Evolutionary conservation across 441 rosid species (phyloP), one percentile per base, ranked within the genome.

Genomic region (Manihot esculenta): DNA sequence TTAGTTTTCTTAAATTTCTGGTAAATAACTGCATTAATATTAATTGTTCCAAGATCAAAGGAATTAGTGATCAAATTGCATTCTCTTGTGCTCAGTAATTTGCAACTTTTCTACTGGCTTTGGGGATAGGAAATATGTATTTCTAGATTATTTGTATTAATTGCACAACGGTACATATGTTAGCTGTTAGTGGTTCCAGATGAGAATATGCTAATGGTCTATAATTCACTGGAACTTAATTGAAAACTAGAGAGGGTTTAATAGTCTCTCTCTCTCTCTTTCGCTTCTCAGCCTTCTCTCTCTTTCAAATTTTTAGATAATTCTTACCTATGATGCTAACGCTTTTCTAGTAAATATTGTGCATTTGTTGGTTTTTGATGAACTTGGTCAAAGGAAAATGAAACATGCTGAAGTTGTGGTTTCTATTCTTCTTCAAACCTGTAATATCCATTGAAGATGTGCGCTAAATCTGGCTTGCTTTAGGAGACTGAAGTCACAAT

Each of bases 401-500:
- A 38, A 56, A 56, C 27, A 38, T 66, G 20, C 42, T 1, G 33
- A 54, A 23, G 13, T 54, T 54, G 23, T 54, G 30, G 13, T n/a
- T 30, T 21, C n/a, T 17, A 14, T 45, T 60, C 42, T 64, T 51
- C 42, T 30, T 51, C n/a, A 24, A 61, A 64, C 13, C 42, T 64
- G 66, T 30, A 30, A 49, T 20, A 23, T 77, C 33, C 50, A 23
- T 33, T 24, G 20, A 59, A 24, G 48, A 72, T 14, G 24, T 53
- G 30, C 30, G 5, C 13, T 7, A 35, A 33, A 18, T 66, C 50
- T 33, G 61, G 53, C 66, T 50, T 55, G 35, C 68, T n/a, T 26
- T 60, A n/a, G 69, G 71, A 26, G 61, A 65, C 44, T 30, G 51
- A n/a, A n/a, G n/a, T n/a, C n/a, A n/a, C 71, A 57, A 51, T 38